Conservation (phyloP, 495 filamentous ascomycete species). For the Endocarpon pusillum region DNA sequence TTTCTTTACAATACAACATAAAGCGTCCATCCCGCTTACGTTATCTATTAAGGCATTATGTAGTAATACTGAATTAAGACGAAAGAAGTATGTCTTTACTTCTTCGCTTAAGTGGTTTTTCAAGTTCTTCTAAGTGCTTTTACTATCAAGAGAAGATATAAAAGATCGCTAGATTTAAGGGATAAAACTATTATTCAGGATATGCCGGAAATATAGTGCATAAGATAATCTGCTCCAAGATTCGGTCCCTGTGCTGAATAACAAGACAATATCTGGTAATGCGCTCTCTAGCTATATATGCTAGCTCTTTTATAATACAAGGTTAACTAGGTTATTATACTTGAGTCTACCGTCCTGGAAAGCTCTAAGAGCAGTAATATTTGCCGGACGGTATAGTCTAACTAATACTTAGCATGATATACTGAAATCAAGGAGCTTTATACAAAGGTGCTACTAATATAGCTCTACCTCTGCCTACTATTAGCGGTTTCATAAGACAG, state of each 20-base stretch:
- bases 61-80: neutral
- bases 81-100: neutral
- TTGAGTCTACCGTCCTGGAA: constrained; percentile 16
- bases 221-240: too few species aligned
- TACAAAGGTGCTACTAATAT: constrained; percentile 3
- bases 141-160: neutral
- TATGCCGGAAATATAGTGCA: neutral
- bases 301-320: constrained; percentile 15
- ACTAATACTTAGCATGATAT: too few species aligned
- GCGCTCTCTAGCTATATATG: constrained; percentile 10
- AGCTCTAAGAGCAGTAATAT: neutral
- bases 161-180: neutral
- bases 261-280: constrained; percentile 12
- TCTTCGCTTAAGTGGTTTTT: neutral
- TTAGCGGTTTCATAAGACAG: constrained; percentile 1
- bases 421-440: neutral
- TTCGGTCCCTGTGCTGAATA: constrained; percentile 13
- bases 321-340: constrained; percentile 18
- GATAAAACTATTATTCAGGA: neutral
- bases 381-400: neutral
- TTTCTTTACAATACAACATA: too few species aligned
- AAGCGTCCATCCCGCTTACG: neutral
- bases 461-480: constrained; percentile 14
- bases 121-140: neutral
- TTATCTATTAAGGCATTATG: neutral